phyloP scores from a whole-genome alignment of 805 yeast genomes.

The Metschnikowia noctiluminum region DNA sequence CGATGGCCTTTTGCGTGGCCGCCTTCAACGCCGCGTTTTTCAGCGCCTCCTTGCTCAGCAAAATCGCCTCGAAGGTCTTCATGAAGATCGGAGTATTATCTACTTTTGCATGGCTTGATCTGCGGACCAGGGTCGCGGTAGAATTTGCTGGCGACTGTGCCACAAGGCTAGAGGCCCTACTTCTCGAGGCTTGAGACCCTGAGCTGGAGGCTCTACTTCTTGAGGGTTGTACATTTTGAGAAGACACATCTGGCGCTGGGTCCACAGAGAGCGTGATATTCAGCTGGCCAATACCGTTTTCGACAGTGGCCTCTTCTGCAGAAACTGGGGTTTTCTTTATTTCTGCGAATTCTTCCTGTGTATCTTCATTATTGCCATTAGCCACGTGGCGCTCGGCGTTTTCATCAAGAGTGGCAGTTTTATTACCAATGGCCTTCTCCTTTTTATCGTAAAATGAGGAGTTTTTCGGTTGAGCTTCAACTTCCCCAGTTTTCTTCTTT shows the following conservation, averaged over 20 bases:
- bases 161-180: neutral
- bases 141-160: neutral
- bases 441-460: no score
- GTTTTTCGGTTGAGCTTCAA: no score
- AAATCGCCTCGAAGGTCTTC: conserved; percentile 55
- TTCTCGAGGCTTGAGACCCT: neutral
- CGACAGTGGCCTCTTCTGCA: no score
- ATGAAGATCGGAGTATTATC: conserved; percentile 36
- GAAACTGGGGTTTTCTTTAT: no score
- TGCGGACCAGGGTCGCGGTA: neutral
- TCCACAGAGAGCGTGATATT: no score
- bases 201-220: conserved; percentile 1
- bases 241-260: neutral
- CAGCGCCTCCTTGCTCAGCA: conserved; percentile 59
- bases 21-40: conserved; percentile 42
- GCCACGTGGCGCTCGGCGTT: no score
- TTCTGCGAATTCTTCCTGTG: no score
- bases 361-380: no score
- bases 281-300: no score
- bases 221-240: neutral
- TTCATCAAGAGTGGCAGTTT: no score
- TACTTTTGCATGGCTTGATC: conserved; percentile 13
- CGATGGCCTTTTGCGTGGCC: conserved; percentile 40
- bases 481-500: no score
- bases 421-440: no score